phyloP scores from a whole-genome alignment of 2,329 filamentous ascomycete species.

The Aspergillus ruber region DNA sequence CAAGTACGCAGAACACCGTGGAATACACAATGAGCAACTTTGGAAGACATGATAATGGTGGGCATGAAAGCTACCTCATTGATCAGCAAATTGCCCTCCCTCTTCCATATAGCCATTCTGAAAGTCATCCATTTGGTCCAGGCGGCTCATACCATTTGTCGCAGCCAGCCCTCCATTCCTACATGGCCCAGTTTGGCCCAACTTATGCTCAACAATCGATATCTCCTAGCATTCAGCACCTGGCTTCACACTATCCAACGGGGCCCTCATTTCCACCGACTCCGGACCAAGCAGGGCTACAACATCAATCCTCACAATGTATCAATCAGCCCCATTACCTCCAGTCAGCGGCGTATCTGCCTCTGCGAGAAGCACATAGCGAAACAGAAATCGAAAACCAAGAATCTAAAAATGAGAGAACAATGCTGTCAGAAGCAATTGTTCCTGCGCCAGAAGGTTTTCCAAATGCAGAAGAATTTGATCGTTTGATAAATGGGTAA shows the following conservation, averaged over 20 bases:
- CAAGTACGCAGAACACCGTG: background rate
- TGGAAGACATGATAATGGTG: constrained; percentile 32
- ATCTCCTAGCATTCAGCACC: constrained; percentile 24
- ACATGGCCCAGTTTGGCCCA: constrained; percentile 30
- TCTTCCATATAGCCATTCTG: constrained; percentile 24
- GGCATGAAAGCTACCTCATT: constrained; percentile 28
- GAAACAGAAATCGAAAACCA: constrained; percentile 39
- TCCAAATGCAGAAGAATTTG: constrained; percentile 41
- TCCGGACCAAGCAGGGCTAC: constrained; percentile 28
- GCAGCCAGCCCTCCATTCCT: constrained; percentile 31
- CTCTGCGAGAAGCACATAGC: constrained; percentile 28
- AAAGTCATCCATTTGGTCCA: constrained; percentile 24
- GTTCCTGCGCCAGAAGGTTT: constrained; percentile 39
- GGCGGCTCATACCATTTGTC: constrained; percentile 28
- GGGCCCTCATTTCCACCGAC: constrained; percentile 26
- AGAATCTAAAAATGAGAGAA: constrained; percentile 37
- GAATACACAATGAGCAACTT: constrained; percentile 31
- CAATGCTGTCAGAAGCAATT: constrained; percentile 40
- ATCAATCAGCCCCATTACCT: constrained; percentile 26
- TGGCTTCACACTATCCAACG: constrained; percentile 23
- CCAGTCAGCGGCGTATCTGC: constrained; percentile 26
- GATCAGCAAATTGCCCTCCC: constrained; percentile 28
- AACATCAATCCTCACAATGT: constrained; percentile 27
- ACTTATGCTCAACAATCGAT: constrained; percentile 30
- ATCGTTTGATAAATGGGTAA: constrained; percentile 42